Conservation (phyloP, 2,329 filamentous ascomycete genomes). For the Claviceps sp. region DNA sequence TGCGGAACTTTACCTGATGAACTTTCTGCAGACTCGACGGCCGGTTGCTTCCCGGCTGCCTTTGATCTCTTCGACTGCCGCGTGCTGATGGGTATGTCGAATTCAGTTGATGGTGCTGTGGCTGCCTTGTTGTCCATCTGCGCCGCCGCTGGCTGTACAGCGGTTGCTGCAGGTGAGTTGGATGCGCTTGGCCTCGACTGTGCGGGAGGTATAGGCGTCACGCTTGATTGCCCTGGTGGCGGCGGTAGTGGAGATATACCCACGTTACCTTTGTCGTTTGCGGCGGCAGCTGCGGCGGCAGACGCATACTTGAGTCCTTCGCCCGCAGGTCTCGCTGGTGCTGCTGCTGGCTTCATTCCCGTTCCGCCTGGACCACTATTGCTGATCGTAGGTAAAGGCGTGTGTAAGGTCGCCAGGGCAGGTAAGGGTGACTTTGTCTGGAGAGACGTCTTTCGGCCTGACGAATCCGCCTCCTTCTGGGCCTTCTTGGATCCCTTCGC, state of each 20-base stretch:
- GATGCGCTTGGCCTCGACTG: slow-evolving; percentile 42
- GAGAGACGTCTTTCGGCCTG: slow-evolving; percentile 61
- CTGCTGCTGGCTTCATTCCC: slow-evolving; percentile 82
- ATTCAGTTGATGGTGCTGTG: slow-evolving; percentile 9
- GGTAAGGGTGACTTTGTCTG: slow-evolving; percentile 91
- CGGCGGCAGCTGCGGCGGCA: slow-evolving; percentile 83
- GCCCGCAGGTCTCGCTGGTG: slow-evolving; percentile 71
- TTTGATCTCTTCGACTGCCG: slow-evolving; percentile 27
- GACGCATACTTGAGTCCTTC: slow-evolving; percentile 95
- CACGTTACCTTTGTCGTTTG: slow-evolving; percentile 74
- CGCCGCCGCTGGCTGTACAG: slow-evolving; percentile 33
- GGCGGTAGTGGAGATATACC: slow-evolving; percentile 90
- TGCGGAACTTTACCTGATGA: slow-evolving; percentile 26
- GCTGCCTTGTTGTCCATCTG: slow-evolving; percentile 10
- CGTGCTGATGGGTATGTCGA: slow-evolving; percentile 14
- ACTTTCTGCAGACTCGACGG: slow-evolving; percentile 28
- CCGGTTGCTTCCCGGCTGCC: slow-evolving; percentile 30
- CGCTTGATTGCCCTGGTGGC: slow-evolving; percentile 52
- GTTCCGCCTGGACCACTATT: slow-evolving; percentile 42
- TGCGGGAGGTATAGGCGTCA: slow-evolving; percentile 35
- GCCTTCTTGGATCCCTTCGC: slow-evolving; percentile 40
- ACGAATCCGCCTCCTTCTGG: slow-evolving; percentile 42
- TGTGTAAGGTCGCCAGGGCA: slow-evolving; percentile 81
- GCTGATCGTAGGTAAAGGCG: slow-evolving; percentile 47
- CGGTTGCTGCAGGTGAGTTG: slow-evolving; percentile 37